phyloP scores from a whole-genome alignment of 306 rosid genomes.

The Myrica gale region DNA sequence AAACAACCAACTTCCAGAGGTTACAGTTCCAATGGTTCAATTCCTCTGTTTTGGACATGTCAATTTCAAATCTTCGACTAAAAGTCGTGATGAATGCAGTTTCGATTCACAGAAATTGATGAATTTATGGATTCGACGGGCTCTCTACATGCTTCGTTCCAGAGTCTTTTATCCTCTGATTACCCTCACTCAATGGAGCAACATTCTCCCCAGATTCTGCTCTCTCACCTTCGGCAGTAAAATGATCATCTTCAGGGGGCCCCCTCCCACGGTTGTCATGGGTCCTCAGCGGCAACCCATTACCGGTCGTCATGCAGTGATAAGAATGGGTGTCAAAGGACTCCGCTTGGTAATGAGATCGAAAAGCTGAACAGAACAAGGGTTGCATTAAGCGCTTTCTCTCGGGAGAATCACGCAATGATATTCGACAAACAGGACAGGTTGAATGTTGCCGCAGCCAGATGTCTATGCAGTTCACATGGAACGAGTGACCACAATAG shows the following conservation, averaged over 20 bases:
- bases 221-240: slow-evolving; percentile 43
- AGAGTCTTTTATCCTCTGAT: slow-evolving; percentile 44
- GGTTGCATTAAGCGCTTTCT: slow-evolving; percentile 63
- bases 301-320: slow-evolving; percentile 39
- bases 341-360: slow-evolving; percentile 39
- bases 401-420: slow-evolving; percentile 55
- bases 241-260: slow-evolving; percentile 43
- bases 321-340: slow-evolving; percentile 45
- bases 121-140: slow-evolving; percentile 60
- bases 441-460: slow-evolving; percentile 94
- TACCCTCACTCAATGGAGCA: slow-evolving; percentile 38
- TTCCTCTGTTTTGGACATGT: slow-evolving; percentile 23
- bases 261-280: slow-evolving; percentile 43
- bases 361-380: slow-evolving; percentile 59
- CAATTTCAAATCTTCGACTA: slow-evolving; percentile 24
- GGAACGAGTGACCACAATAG: slow-evolving; percentile 83
- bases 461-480: slow-evolving; percentile 78
- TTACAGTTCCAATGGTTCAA: slow-evolving; percentile 22
- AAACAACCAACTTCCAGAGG: slow-evolving; percentile 25
- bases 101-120: slow-evolving; percentile 25
- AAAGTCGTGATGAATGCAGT: slow-evolving; percentile 5
- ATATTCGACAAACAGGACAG: slow-evolving; percentile 89
- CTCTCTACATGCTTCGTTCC: slow-evolving; percentile 73
- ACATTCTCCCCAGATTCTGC: slow-evolving; percentile 43
- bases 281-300: slow-evolving; percentile 36